Conservation (phyloP, 2,329 filamentous ascomycete genomes). For the Penicillium sp. region DNA sequence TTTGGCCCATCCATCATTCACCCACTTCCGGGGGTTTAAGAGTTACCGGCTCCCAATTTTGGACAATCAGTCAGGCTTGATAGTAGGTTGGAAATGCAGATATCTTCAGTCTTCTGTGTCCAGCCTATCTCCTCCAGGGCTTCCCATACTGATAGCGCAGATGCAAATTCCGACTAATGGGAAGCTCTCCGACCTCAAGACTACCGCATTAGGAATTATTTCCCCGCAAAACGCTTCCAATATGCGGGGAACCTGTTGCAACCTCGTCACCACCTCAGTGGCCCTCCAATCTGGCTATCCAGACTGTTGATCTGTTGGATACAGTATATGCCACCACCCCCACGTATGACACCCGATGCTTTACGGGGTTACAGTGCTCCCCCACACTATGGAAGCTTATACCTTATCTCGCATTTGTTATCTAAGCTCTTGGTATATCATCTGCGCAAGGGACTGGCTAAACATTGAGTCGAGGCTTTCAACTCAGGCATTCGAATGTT, state of each 20-base stretch:
- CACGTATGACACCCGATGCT: background rate
- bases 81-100: background rate
- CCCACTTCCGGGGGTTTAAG: no score
- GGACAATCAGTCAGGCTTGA: background rate
- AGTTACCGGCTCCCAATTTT: no score
- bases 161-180: no score
- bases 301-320: no score
- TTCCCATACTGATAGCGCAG: no score
- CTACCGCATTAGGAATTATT: background rate
- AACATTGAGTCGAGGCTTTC: background rate
- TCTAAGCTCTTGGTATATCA: background rate
- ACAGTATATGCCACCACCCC: background rate
- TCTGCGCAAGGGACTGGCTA: no score
- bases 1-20: no score
- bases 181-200: background rate
- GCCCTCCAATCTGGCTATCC: background rate
- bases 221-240: background rate
- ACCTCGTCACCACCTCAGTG: background rate
- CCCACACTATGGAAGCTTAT: background rate
- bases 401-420: background rate
- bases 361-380: background rate
- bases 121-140: no score
- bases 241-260: background rate
- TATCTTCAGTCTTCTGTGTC: background rate
- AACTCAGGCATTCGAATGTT: background rate